These are phyloP conservation scores for Wickerhamiella kurtzmanii DNA, from an alignment of 805 yeast genomes.

Conservation along the genomic window DNA sequence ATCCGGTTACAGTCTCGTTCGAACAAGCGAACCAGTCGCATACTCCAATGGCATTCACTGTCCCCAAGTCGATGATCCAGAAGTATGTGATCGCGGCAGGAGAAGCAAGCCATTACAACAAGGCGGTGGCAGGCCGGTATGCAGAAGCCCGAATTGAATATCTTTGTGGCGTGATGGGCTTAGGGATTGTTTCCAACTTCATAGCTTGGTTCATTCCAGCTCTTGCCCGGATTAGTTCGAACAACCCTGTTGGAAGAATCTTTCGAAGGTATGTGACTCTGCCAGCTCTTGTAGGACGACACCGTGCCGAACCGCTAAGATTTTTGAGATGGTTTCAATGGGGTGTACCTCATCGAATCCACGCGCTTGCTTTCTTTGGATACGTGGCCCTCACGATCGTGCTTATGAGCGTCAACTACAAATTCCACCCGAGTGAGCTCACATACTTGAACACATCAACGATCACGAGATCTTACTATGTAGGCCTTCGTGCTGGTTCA, in stretches of 20 bases:
- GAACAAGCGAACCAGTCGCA: neutral
- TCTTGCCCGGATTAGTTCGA: slow-evolving; percentile 2
- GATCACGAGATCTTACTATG: neutral
- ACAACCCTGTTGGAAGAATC: slow-evolving; percentile 1
- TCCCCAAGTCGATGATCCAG: neutral
- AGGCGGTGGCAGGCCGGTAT: neutral
- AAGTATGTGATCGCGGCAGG: neutral
- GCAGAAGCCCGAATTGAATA: slow-evolving; percentile 7
- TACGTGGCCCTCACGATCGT: slow-evolving; percentile 3
- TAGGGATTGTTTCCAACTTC: slow-evolving; percentile 8
- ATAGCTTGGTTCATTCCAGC: slow-evolving; percentile 8
- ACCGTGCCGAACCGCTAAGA: slow-evolving; percentile 1
- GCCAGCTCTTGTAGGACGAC: slow-evolving; percentile 6
- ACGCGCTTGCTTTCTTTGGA: slow-evolving; percentile 3
- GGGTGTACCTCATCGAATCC: slow-evolving; percentile 28
- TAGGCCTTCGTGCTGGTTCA: slow-evolving; percentile 28
- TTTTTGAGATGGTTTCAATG: slow-evolving; percentile 7
- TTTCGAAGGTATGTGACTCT: slow-evolving; percentile 5
- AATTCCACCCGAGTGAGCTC: neutral
- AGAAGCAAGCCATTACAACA: neutral
- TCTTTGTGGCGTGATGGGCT: slow-evolving; percentile 7
- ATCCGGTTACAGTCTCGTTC: neutral
- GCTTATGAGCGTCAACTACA: neutral
- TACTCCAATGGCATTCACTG: neutral
- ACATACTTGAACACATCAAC: neutral